Base-by-base conservation (phyloP, 2,329 filamentous ascomycete genomes). In the Ophiosphaerella korrae region DNA sequence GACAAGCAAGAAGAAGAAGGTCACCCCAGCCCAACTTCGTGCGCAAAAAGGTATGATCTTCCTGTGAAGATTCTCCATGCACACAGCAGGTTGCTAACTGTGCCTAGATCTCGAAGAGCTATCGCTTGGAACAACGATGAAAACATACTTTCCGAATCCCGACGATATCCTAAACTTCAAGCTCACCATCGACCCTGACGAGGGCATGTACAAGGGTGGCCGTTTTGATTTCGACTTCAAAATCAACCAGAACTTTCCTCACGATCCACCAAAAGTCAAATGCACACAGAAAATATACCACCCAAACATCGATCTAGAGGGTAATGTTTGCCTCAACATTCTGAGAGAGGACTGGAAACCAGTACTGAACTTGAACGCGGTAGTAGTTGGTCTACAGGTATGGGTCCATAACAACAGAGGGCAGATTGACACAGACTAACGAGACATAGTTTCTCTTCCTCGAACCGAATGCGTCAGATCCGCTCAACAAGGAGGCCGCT, bases 261-360 rank as follows among this genome's bases (percentile, higher is more conserved):
- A 97, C 78, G 92, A 97, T 74, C 92, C 94, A 57, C 94, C 94
- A 16, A 97, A 97, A 78, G 94, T 99, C 64, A 94, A 90, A 70
- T 97, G 94, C 78, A 89, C 87, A 63, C 90, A 99, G 77, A 97
- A 96, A 82, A 97, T 99, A 67, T 99, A 99, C 78, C 94, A 99
- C 74, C 94, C 94, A 5, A 99, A 99, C 76, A 99, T 99, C 72
- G 94, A 99, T 70, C 83, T 96, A 35, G 91, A 97, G 73, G 94
- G 94, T 64, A 99, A 99, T 72, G 92, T 99, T 57, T 99, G 94
- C 79, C 78, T 99, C 69, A 99, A 99, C 74, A 99, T 99, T 67
- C 77, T 99, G 68, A 82, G 94, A 55, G 94, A 99, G 78, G 94
- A 99, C 78, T 99, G 94, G 94, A 99, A 97, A 81, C 94, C 94